A percentile compares a stretch with the other conserved stretches of the same genome.
These are phyloP conservation scores for Magnusiomyces ingens DNA, from an alignment of 1,139 yeast genomes.

Conservation along the genomic window DNA sequence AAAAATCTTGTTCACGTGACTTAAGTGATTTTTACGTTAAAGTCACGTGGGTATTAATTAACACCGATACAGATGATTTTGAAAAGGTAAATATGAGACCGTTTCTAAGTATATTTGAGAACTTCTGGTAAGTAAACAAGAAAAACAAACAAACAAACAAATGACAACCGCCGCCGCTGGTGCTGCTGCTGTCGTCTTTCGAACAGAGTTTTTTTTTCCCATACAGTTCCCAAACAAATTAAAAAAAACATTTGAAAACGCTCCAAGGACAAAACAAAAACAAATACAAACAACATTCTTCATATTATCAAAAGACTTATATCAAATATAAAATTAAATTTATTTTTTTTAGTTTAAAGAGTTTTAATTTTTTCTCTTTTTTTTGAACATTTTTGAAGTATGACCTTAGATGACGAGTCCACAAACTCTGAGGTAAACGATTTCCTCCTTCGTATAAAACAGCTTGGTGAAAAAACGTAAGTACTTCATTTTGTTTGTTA, in stretches of 20 bases:
- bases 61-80: not conserved
- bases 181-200: no score
- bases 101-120: not conserved
- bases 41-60: not conserved
- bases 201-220: not conserved
- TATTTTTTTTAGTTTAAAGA: no score
- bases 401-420: constrained; percentile 1
- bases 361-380: no score
- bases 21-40: no score
- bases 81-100: not conserved
- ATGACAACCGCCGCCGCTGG: no score
- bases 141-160: no score
- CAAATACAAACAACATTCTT: not conserved
- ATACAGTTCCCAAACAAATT: not conserved
- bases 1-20: no score
- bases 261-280: not conserved
- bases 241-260: not conserved
- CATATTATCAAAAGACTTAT: no score
- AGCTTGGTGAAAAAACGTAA: constrained; percentile 32
- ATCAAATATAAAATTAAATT: no score
- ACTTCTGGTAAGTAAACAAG: no score
- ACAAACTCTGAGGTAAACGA: constrained; percentile 29
- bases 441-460: constrained; percentile 32
- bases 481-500: constrained; percentile 11
- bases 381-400: not conserved